Percentiles rank a stretch among this genome's conserved stretches.
These are phyloP conservation scores for Candida mesenterica DNA, from an alignment of 1,139 yeast genomes.

Conservation along the genomic window DNA sequence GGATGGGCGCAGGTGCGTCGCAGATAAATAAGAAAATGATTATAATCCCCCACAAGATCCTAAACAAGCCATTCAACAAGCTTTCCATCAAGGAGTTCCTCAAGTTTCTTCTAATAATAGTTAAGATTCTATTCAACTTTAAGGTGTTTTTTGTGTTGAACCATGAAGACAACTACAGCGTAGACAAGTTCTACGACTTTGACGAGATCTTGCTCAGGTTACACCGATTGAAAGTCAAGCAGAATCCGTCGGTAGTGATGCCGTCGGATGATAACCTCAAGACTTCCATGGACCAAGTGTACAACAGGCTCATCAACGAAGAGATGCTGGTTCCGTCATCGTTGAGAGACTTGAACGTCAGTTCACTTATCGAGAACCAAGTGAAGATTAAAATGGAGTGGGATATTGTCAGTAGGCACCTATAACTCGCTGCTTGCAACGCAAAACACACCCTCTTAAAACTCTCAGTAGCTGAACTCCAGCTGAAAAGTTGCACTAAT, in stretches of 20 bases:
- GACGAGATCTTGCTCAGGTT: conserved; percentile 22
- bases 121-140: conserved; percentile 39
- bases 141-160: conserved; percentile 24
- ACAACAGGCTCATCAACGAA: conserved; percentile 10
- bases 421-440: background rate
- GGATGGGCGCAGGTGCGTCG: conserved; percentile 1
- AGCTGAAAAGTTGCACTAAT: too few species aligned
- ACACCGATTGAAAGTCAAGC: conserved; percentile 4
- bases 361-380: conserved; percentile 26
- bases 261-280: conserved; percentile 11
- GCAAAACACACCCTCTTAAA: too few species aligned
- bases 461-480: too few species aligned
- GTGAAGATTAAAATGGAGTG: conserved; percentile 37
- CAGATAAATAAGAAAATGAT: conserved; percentile 25
- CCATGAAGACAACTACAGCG: conserved; percentile 9
- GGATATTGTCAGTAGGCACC: conserved; percentile 40
- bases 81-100: conserved; percentile 40
- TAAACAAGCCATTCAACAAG: conserved; percentile 42
- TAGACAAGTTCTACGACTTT: conserved; percentile 21
- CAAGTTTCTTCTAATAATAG: conserved; percentile 36
- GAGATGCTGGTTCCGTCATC: conserved; percentile 13
- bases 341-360: conserved; percentile 24
- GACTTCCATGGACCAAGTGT: conserved; percentile 16
- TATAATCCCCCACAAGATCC: conserved; percentile 44
- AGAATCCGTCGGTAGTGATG: conserved; percentile 5